Evolutionary conservation across 2,329 filamentous ascomycete species (phyloP), one percentile per base, ranked within the genome.

Genomic region (Myriosclerotinia duriaeana): DNA sequence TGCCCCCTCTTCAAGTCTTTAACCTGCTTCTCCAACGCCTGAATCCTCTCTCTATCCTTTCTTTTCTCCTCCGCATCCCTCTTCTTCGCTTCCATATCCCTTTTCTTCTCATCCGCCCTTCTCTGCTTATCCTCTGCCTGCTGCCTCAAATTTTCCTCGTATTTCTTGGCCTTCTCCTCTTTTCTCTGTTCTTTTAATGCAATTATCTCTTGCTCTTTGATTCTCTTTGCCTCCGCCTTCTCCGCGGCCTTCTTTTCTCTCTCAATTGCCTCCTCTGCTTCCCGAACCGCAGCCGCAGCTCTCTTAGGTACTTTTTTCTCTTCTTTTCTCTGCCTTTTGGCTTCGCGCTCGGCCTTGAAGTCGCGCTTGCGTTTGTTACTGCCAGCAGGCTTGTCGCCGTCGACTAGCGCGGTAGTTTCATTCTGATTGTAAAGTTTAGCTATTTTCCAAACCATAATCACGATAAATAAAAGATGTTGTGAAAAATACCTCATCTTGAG

Each of bases 311-410:
- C 26, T 7, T 44, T 36, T 4, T 17, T 26, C n/a, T 46, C 50
- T 64, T 60, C 59, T 50, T 46, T 52, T 30, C 36, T 50, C 22
- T 42, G 54, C 34, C 55, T 52, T 22, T 65, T 65, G 46, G 54
- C 64, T 59, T n/a, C 17, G 26, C 64, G 64, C 22, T 65, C 64
- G 12, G 54, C 54, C 46, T 65, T 60, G 36, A 40, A 61, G 17
- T 60, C 36, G 36, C 64, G 54, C 36, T 61, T 65, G 17, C 64
- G 64, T 36, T 65, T 65, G 5, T 61, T 65, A 36, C 48, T 40
- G 38, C 52, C 30, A 8, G 58, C 15, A 50, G 58, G 20, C 11
- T 61, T 36, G 15, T 61, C 44, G 12, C 30, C 34, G 34, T 61
- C 58, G 14, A 38, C 12, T 26, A 44, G 46, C 8, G 30, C 44